phyloP scores from a whole-genome alignment of 495 filamentous ascomycete species.

The Neurospora sp. region DNA sequence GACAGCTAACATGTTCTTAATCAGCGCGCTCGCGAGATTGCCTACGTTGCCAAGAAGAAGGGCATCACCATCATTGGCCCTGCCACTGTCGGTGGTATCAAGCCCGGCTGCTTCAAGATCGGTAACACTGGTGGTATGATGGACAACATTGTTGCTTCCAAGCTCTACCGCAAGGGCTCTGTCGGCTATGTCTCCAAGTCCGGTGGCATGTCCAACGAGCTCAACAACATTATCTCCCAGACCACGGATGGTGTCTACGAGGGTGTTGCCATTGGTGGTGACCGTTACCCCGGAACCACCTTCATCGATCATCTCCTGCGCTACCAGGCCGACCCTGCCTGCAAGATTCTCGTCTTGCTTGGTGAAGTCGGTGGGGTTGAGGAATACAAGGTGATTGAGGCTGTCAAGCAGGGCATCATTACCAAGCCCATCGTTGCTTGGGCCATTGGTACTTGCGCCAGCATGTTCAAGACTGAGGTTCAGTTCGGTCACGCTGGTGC shows the following conservation, averaged over 20 bases:
- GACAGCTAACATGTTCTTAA: background rate
- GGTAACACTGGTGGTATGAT: slow-evolving; percentile 99
- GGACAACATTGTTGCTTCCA: slow-evolving; percentile 99
- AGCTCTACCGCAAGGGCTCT: slow-evolving; percentile 97
- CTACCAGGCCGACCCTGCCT: slow-evolving; percentile 89
- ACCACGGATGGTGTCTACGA: slow-evolving; percentile 96
- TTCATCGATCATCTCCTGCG: slow-evolving; percentile 97
- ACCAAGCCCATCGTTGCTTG: slow-evolving; percentile 98
- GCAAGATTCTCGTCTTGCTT: slow-evolving; percentile 91
- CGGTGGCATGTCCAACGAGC: slow-evolving; percentile 99
- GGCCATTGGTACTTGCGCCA: slow-evolving; percentile 98
- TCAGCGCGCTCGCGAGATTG: slow-evolving; percentile 91
- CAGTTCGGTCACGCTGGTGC: slow-evolving; percentile 98
- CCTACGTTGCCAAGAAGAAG: slow-evolving; percentile 92
- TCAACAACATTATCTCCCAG: slow-evolving; percentile 98
- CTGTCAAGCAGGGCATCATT: slow-evolving; percentile 85
- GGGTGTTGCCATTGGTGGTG: slow-evolving; percentile 98
- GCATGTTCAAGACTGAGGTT: slow-evolving; percentile 99
- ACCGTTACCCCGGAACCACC: slow-evolving; percentile 95
- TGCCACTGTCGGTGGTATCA: slow-evolving; percentile 97
- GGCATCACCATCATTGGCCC: slow-evolving; percentile 98
- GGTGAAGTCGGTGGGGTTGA: slow-evolving; percentile 99
- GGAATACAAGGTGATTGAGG: slow-evolving; percentile 98
- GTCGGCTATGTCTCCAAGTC: slow-evolving; percentile 99
- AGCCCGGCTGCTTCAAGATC: slow-evolving; percentile 98